Conservation (phyloP, 1,284 basidiomycete genomes). For the Austropuccinia psidii region DNA sequence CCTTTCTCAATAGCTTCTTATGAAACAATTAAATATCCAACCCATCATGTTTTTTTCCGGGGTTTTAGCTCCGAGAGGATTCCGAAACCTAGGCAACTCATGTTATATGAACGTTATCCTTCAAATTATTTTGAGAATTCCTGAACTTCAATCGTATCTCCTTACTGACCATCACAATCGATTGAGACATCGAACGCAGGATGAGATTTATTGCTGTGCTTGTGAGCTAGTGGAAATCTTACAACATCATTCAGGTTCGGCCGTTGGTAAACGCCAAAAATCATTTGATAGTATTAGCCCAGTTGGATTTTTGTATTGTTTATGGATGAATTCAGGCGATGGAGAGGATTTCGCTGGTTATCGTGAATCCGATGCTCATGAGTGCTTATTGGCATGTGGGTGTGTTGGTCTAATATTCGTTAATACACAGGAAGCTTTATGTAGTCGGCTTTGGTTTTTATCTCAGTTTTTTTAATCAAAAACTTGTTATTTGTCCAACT, state of each 20-base stretch:
- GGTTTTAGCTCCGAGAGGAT: slow-evolving; percentile 11
- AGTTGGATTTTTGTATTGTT: slow-evolving; percentile 15
- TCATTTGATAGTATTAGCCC: slow-evolving; percentile 1
- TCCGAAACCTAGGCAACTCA: slow-evolving; percentile 28
- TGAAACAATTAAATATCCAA: background rate
- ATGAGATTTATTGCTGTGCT: slow-evolving; percentile 17
- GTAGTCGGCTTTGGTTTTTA: background rate
- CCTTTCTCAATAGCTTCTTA: background rate
- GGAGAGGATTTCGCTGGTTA: slow-evolving; percentile 36
- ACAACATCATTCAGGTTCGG: background rate
- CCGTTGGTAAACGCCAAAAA: background rate
- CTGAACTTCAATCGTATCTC: slow-evolving; percentile 27
- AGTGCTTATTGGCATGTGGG: slow-evolving; percentile 32
- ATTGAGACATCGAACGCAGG: slow-evolving; percentile 4
- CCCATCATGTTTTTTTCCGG: too few relatives aligned
- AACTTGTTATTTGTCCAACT: too few relatives aligned
- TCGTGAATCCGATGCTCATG: slow-evolving; percentile 32
- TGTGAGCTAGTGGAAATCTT: slow-evolving; percentile 27
- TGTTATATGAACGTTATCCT: slow-evolving; percentile 35
- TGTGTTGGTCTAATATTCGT: background rate
- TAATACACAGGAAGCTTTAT: background rate
- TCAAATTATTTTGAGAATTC: slow-evolving; percentile 29
- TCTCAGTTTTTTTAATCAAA: background rate
- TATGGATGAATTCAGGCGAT: slow-evolving; percentile 30
- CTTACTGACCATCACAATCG: slow-evolving; percentile 35